phyloP scores from a whole-genome alignment of 2,329 filamentous ascomycete species.

The Fusarium acutatum region DNA sequence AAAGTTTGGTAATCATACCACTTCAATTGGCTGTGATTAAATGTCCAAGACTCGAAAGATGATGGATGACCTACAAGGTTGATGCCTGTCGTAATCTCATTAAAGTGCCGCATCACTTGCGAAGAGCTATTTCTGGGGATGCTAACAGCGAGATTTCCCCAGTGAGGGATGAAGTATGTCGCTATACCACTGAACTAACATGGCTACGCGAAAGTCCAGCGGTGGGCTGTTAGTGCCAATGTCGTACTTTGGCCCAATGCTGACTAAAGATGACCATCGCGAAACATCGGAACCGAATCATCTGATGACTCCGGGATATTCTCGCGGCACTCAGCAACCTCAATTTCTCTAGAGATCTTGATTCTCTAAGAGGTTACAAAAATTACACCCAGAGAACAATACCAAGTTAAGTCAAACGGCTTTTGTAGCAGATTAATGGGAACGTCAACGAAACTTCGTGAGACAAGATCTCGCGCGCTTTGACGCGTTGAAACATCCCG shows the following conservation, averaged over 20 bases:
- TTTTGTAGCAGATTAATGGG: background rate
- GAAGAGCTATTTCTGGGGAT: background rate
- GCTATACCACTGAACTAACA: background rate
- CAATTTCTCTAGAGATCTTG: background rate
- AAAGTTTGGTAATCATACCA: constrained; percentile 23
- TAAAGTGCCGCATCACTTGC: background rate
- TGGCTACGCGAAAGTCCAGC: accelerated
- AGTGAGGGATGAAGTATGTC: background rate
- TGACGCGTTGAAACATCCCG: background rate
- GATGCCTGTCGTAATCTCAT: background rate
- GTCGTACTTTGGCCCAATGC: background rate
- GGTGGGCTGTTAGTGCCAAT: background rate
- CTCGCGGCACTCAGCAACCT: background rate
- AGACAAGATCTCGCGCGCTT: constrained; percentile 6
- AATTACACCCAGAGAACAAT: background rate
- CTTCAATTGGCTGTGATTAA: constrained; percentile 9
- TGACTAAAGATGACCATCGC: background rate
- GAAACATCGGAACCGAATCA: constrained; percentile 17
- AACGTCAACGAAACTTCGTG: background rate
- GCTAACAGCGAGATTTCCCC: background rate
- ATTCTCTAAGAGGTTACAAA: no score
- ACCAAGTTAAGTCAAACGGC: no score
- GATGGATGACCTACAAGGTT: background rate
- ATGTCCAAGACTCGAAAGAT: background rate
- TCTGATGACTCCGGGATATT: constrained; percentile 14